Base-by-base conservation (phyloP, 2,329 filamentous ascomycete genomes). In the Trichophyton verrucosum region DNA sequence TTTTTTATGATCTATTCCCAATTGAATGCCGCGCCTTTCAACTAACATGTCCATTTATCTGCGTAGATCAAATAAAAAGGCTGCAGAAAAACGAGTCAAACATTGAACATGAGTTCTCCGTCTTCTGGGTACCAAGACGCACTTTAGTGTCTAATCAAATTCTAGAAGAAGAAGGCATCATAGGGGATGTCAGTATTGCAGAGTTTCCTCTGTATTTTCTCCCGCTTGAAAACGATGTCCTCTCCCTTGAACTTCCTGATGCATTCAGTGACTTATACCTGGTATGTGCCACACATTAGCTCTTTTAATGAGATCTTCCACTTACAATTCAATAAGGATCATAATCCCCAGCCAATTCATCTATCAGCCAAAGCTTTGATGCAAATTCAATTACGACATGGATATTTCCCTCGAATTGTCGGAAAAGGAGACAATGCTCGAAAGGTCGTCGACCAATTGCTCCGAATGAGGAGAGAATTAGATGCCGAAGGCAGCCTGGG, bases 361-460 rank as follows among this genome's bases (percentile, higher is more conserved):
- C 80, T 96, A 40, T 82, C 95, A 65, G 91, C 94, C 59, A 90
- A 87, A 73, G 92, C 94, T 22, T 80, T 99, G 65, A 99, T 99
- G 94, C 85, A 87, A 38, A 85, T 99, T 63, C 94, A 99, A 72
- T 86, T 90, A 70, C 86, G 87, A 67, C 87, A 96, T 75, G 95
- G 94, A 2, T 82, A 99, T 11, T 97, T 99, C 66, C 95, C 94
- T 27, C 85, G 92, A 13, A 94, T 99, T 62, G 86, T 95, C 55
- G 94, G 94, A 30, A 97, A 99, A 75, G 94, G 94, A 20, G 91
- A 99, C 67, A 91, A 96, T 72, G 92, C 91, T 40, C 91, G 92
- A 70, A 85, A 86, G 57, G 83, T 99, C 1, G 88, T 91, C 51
- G 91, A 97, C 70, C 80, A 96, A 9, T 81, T 99, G 7, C 80